These are phyloP conservation scores for Auricularia auricula-judae DNA, from an alignment of 768 basidiomycete species.

Conservation along the genomic window DNA sequence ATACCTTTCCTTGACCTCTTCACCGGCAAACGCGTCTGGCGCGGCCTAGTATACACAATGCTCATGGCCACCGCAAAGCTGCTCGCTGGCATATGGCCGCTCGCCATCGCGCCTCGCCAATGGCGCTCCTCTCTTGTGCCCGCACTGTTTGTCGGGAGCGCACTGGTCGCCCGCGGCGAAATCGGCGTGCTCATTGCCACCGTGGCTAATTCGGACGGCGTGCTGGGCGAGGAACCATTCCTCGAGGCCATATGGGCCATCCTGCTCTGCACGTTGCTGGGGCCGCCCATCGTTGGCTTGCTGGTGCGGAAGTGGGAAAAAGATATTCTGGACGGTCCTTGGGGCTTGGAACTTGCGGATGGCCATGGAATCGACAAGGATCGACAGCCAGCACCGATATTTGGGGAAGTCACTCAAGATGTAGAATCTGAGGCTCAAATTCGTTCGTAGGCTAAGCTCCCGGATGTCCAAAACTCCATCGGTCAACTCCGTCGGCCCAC, in stretches of 20 bases:
- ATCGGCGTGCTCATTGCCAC: slow-evolving; percentile 52
- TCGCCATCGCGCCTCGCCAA: slow-evolving; percentile 7
- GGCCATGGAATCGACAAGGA: too few species aligned
- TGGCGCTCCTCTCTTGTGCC: slow-evolving; percentile 5
- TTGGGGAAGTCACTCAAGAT: too few species aligned
- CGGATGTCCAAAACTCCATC: too few species aligned
- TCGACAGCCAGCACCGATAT: too few species aligned
- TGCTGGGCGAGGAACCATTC: slow-evolving; percentile 30
- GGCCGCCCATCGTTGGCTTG: slow-evolving; percentile 25
- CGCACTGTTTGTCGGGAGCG: slow-evolving; percentile 36
- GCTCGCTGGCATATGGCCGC: slow-evolving; percentile 32
- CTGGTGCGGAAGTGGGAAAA: slow-evolving; percentile 6
- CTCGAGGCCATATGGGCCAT: slow-evolving; percentile 50
- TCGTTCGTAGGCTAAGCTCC: too few species aligned
- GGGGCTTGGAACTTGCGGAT: background rate
- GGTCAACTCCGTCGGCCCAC: too few species aligned
- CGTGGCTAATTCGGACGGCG: slow-evolving; percentile 20
- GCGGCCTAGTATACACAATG: slow-evolving; percentile 44
- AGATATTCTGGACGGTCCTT: background rate
- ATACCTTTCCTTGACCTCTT: slow-evolving; percentile 39
- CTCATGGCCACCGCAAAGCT: slow-evolving; percentile 48
- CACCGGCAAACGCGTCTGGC: slow-evolving; percentile 34
- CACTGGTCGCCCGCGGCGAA: slow-evolving; percentile 59
- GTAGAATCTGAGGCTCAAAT: too few species aligned
- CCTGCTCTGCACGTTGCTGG: slow-evolving; percentile 40